Conservation (phyloP, 805 yeast species). For the Candida succiphila region DNA sequence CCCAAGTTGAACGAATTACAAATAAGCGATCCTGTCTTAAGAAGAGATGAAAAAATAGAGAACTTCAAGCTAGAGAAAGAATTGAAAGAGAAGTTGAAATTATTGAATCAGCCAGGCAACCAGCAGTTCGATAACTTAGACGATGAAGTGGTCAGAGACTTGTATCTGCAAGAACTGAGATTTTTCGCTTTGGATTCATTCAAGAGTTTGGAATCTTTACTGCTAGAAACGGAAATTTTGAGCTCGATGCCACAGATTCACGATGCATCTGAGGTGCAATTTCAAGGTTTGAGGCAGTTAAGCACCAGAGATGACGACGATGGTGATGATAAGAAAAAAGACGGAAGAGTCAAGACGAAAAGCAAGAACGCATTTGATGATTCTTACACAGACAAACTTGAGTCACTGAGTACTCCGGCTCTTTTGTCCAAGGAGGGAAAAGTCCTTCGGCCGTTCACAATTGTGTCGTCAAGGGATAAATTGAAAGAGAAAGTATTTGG, state of each 20-base stretch:
- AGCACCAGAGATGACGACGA: constrained; percentile 4
- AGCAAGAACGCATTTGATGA: constrained; percentile 19
- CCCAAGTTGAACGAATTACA: constrained; percentile 32
- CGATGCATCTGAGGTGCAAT: constrained; percentile 3
- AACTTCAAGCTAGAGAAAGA: constrained; percentile 52
- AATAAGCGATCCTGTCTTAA: constrained; percentile 27
- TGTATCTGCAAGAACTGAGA: constrained; percentile 46
- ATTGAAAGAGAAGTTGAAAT: constrained; percentile 31
- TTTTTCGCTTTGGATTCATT: constrained; percentile 45
- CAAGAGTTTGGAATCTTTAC: constrained; percentile 42
- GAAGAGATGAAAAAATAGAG: constrained; percentile 66
- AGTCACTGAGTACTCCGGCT: constrained; percentile 37
- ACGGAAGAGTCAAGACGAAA: constrained; percentile 9
- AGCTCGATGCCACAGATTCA: constrained; percentile 28
- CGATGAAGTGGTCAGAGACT: constrained; percentile 52
- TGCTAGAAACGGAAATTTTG: constrained; percentile 63
- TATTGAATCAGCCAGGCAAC: constrained; percentile 26
- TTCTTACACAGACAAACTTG: constrained; percentile 59
- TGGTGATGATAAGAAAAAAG: constrained; percentile 5
- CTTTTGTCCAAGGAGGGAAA: constrained; percentile 59
- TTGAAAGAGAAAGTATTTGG: constrained; percentile 65
- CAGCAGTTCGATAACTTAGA: constrained; percentile 32
- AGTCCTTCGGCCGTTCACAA: constrained; percentile 75
- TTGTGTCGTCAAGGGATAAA: constrained; percentile 49
- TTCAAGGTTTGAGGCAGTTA: constrained; percentile 2